Evolutionary conservation across 2,329 filamentous ascomycete species (phyloP).

Genomic region (Epicoccum sorghinum): DNA sequence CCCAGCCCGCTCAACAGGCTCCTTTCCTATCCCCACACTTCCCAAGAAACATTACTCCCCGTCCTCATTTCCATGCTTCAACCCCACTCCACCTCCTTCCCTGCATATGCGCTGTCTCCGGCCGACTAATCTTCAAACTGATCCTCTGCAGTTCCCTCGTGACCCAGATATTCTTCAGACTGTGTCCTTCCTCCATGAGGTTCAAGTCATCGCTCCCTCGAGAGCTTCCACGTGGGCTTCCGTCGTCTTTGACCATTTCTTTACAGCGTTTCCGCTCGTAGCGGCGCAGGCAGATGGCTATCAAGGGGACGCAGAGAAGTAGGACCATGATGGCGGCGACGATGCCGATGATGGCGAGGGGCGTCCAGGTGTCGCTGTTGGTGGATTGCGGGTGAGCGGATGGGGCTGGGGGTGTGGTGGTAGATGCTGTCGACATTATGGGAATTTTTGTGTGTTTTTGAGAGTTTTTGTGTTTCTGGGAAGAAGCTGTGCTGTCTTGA

Average conservation of each 20-base stretch:
- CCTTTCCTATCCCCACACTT: background rate
- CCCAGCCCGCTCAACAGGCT: background rate
- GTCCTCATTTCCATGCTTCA: background rate
- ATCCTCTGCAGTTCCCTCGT: slow-evolving; percentile 30
- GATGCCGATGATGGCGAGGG: slow-evolving; percentile 32
- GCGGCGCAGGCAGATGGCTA: slow-evolving; percentile 26
- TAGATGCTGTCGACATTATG: background rate
- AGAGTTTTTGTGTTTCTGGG: too few relatives aligned
- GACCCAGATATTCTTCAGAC: slow-evolving; percentile 29
- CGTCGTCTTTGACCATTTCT: slow-evolving; percentile 20
- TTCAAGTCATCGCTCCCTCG: slow-evolving; percentile 12
- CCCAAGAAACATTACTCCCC: background rate
- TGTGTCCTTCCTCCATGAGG: slow-evolving; percentile 20
- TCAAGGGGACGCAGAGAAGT: slow-evolving; percentile 25
- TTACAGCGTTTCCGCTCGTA: slow-evolving; percentile 28
- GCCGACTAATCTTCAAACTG: slow-evolving; percentile 25
- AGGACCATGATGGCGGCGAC: slow-evolving; percentile 26
- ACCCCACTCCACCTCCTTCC: slow-evolving; percentile 27
- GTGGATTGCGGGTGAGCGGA: slow-evolving; percentile 6
- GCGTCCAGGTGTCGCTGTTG: slow-evolving; percentile 24
- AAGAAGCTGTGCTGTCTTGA: too few relatives aligned
- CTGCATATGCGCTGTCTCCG: slow-evolving; percentile 19
- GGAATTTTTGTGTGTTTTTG: background rate
- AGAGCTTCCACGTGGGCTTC: slow-evolving; percentile 10
- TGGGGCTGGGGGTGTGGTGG: slow-evolving; percentile 19